Conservation (phyloP, 129 eudicot genomes). For the Silybum marianum region DNA sequence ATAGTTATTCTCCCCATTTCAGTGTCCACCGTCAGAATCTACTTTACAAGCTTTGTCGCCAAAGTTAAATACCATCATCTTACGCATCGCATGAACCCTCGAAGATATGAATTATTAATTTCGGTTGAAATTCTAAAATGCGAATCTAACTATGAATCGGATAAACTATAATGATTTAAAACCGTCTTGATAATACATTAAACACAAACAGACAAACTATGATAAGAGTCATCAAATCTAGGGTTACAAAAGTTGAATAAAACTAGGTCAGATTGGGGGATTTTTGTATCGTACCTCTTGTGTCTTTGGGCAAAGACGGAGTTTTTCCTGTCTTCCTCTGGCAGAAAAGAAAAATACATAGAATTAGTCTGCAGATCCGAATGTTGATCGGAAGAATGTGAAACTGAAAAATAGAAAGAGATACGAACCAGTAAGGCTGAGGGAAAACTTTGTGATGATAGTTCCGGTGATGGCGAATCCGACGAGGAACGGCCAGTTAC, state of each 20-base stretch:
- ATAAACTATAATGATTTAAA: neutral
- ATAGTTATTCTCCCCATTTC: neutral
- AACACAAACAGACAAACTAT: neutral
- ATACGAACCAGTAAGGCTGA: conserved; percentile 60
- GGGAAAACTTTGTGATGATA: conserved; percentile 69
- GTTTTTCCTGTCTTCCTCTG: conserved; percentile 82
- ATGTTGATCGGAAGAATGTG: neutral
- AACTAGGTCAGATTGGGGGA: neutral
- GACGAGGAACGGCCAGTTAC: conserved; percentile 61
- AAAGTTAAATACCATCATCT: neutral
- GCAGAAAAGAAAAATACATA: neutral
- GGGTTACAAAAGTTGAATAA: conserved; percentile 18
- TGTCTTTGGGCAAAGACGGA: conserved; percentile 74
- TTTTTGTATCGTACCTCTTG: conserved; percentile 37
- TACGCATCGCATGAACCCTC: neutral
- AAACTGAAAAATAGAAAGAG: neutral
- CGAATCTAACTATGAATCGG: neutral
- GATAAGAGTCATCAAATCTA: conserved; percentile 10
- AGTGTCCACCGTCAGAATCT: neutral
- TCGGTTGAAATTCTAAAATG: neutral
- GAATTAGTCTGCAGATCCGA: neutral
- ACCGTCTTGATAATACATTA: too few species aligned
- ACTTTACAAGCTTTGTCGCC: neutral
- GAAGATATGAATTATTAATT: neutral
- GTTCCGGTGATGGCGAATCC: conserved; percentile 79